Conservation (phyloP, 768 basidiomycete genomes). For the Boletus insuetus region DNA sequence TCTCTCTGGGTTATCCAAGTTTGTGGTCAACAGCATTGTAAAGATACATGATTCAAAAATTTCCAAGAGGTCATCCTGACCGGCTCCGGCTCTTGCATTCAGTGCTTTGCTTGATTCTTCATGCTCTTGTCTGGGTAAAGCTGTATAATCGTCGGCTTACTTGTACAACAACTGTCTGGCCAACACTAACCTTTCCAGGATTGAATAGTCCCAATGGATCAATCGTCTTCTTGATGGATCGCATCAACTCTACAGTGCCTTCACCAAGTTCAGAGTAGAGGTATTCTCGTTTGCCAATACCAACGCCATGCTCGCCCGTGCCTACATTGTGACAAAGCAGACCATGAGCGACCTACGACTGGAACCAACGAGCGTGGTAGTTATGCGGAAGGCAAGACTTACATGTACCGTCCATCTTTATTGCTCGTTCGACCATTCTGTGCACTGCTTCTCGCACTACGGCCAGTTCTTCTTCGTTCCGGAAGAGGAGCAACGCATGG, state of each 20-base stretch:
- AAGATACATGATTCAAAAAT: too few relatives aligned
- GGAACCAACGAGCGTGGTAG: neutral
- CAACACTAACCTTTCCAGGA: conserved; percentile 68
- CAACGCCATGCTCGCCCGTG: conserved; percentile 86
- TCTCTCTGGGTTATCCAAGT: too few relatives aligned
- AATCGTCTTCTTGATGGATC: conserved; percentile 68
- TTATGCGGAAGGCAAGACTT: conserved; percentile 15
- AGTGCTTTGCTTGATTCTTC: conserved; percentile 8
- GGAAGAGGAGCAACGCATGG: conserved; percentile 54
- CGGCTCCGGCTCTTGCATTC: neutral
- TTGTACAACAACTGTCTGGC: neutral
- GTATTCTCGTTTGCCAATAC: conserved; percentile 79
- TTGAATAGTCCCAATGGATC: conserved; percentile 80
- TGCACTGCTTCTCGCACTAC: conserved; percentile 46
- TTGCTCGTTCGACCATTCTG: conserved; percentile 65
- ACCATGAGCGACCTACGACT: neutral
- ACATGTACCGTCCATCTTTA: conserved; percentile 75
- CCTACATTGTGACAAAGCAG: conserved; percentile 33
- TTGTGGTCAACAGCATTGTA: too few relatives aligned
- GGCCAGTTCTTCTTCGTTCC: conserved; percentile 50
- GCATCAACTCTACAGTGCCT: conserved; percentile 84
- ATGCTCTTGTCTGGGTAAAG: conserved; percentile 26
- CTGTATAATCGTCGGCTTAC: neutral
- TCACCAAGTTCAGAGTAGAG: conserved; percentile 78
- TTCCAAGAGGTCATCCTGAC: too few relatives aligned